Conservation (phyloP, 306 rosid species). For the Dryas octopetala region DNA sequence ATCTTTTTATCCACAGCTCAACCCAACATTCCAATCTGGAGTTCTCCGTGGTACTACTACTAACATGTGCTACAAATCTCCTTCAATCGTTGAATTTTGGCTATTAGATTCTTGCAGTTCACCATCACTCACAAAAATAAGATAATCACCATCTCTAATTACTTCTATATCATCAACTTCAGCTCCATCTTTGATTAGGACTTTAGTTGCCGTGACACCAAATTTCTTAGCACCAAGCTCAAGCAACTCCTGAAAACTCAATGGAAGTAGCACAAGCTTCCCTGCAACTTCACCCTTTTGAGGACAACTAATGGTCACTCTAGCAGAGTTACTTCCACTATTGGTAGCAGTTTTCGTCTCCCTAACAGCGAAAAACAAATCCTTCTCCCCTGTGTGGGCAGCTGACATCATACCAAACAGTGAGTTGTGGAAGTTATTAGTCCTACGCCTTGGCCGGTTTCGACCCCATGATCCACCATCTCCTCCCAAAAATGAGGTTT, state of each 20-base stretch:
- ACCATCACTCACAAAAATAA: conserved; percentile 43
- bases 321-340: conserved; percentile 19
- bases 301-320: conserved; percentile 74
- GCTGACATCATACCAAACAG: conserved; percentile 80
- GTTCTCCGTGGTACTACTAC: background rate
- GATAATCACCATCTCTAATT: conserved; percentile 86
- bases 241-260: conserved; percentile 57
- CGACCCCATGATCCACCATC: conserved; percentile 49
- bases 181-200: conserved; percentile 63
- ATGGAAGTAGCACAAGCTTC: conserved; percentile 74
- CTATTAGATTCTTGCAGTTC: conserved; percentile 15
- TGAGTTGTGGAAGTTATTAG: conserved; percentile 65
- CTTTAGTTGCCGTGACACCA: conserved; percentile 39
- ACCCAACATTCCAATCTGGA: background rate
- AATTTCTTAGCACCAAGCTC: conserved; percentile 72
- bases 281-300: conserved; percentile 57
- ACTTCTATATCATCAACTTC: conserved; percentile 74
- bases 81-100: conserved; percentile 4
- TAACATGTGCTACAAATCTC: conserved; percentile 2
- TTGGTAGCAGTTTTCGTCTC: conserved; percentile 27
- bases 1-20: background rate
- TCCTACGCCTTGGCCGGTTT: conserved; percentile 62
- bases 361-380: conserved; percentile 23
- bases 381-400: conserved; percentile 54
- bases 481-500: conserved; percentile 32